These are phyloP conservation scores for Geosmithia putterillii DNA, from an alignment of 2,329 filamentous ascomycete genomes.

Conservation along the genomic window DNA sequence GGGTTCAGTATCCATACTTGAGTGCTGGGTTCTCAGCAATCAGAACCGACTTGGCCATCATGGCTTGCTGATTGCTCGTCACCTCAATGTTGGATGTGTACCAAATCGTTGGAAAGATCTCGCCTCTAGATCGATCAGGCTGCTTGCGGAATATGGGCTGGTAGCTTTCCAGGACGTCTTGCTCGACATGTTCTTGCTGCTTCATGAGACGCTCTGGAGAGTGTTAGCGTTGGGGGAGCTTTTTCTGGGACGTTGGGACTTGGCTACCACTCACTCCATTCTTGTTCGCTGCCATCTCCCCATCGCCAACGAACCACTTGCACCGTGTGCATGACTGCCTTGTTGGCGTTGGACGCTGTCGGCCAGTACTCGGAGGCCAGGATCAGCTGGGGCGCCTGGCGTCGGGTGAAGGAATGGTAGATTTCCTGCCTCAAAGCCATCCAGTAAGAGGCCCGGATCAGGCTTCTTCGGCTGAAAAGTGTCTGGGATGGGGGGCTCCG, in stretches of 20 bases:
- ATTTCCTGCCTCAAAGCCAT: constrained; percentile 27
- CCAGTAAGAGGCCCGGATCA: constrained; percentile 27
- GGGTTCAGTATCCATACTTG: constrained; percentile 12
- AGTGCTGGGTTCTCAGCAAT: constrained; percentile 24
- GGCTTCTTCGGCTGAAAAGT: constrained; percentile 19
- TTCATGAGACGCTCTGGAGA: constrained; percentile 18
- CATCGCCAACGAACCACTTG: constrained; percentile 27
- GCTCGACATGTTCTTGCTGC: constrained; percentile 21
- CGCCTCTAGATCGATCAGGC: constrained; percentile 21
- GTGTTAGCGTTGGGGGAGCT: neutral
- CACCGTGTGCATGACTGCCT: constrained; percentile 26
- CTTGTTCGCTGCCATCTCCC: constrained; percentile 18
- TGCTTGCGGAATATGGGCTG: constrained; percentile 19
- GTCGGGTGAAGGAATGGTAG: constrained; percentile 25
- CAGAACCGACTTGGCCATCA: constrained; percentile 25
- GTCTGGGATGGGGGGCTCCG: constrained; percentile 21
- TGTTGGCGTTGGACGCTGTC: constrained; percentile 22
- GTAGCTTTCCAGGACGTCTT: constrained; percentile 15
- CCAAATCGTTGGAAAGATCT: constrained; percentile 27
- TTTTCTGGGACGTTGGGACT: too few relatives aligned
- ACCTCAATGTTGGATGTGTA: constrained; percentile 24
- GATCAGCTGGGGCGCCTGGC: constrained; percentile 22
- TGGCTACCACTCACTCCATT: constrained; percentile 19
- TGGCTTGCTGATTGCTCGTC: constrained; percentile 25
- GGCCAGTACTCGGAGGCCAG: constrained; percentile 19